Evolutionary conservation across 441 rosid genomes (phyloP), one percentile per base, ranked within the genome.

Genomic region (Syzygium syzygioides): DNA sequence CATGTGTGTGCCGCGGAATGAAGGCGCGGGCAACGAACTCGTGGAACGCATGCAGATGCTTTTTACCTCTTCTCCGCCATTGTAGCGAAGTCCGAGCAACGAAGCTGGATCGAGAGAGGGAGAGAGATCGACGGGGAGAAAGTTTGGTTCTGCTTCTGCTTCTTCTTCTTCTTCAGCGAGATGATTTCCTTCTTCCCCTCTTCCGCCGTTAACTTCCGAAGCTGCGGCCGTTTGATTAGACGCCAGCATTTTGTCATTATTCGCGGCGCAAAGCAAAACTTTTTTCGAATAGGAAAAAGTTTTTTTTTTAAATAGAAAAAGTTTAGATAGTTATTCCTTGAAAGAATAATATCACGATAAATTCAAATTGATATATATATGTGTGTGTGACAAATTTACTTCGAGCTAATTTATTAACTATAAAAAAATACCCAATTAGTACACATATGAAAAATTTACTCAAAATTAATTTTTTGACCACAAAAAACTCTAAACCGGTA

Each of bases 11-110:
- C 76, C 0, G 7, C 52, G 28, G 56, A 37, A 41, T 30, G 71
- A 15, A 79, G 52, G 52, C 14, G 26, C 53, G 34, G 56, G 23
- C 76, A 17, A 57, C 50, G 11, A 88, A 32, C 34, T 12, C 60
- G 85, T 7, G 62, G 32, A 14, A 20, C 20, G 28, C 64, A 32
- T 10, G 64, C 15, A 3, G n/a, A 20, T 45, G 34, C 79, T 9
- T 41, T 30, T 19, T 68, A 32, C 48, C 48, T 45, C 90, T 85
- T 90, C 86, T 90, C 93, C 94, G 87, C 85, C 94, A 91, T 91
- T 62, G n/a, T 80, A 90, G 93, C 92, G 48, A 52, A 30, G 30
- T 28, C 54, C 48, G 88, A 26, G 57, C 83, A 55, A 34, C 54
- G 55, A 62, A 90, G 45, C 85, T 50, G 68, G 86, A 45, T 55